These are phyloP conservation scores for Globisporangium mamillatum DNA, from an alignment of 352 stramenopile species.

Conservation along the genomic window DNA sequence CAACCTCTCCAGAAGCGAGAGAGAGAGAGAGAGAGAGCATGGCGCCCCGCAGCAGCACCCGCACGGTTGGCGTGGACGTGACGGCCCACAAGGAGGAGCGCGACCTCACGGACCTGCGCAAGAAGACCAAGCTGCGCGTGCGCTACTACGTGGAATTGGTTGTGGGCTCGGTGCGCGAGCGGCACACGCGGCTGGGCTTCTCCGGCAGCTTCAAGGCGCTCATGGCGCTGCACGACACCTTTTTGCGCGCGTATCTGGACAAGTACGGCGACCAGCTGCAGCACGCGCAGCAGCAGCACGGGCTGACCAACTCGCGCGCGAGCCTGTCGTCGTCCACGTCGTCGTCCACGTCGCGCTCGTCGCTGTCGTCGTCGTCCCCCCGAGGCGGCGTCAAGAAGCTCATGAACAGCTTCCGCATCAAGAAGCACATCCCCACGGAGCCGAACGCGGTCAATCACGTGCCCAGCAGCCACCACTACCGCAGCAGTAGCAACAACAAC, in stretches of 20 bases:
- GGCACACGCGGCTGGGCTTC: conserved; percentile 60
- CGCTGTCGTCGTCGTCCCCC: conserved; percentile 29
- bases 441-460: conserved; percentile 15
- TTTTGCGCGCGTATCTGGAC: conserved; percentile 36
- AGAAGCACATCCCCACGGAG: conserved; percentile 18
- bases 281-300: neutral
- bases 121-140: conserved; percentile 46
- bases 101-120: conserved; percentile 42
- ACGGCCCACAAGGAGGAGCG: conserved; percentile 65
- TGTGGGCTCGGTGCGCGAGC: conserved; percentile 43
- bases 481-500: conserved; percentile 6
- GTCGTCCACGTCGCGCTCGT: conserved; percentile 42
- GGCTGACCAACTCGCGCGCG: conserved; percentile 23
- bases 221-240: conserved; percentile 45
- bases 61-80: conserved; percentile 49
- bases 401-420: conserved; percentile 28
- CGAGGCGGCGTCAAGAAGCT: conserved; percentile 25
- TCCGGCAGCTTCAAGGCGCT: conserved; percentile 62
- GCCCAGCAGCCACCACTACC: neutral
- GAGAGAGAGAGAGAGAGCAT: neutral
- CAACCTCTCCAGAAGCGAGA: neutral
- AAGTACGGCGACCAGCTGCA: conserved; percentile 26
- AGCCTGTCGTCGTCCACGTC: conserved; percentile 43
- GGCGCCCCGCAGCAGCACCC: conserved; percentile 14
- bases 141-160: conserved; percentile 77